Evolutionary conservation across 2,329 filamentous ascomycete species (phyloP), one percentile per base, ranked within the genome.

Genomic region (Whalleya microplaca): DNA sequence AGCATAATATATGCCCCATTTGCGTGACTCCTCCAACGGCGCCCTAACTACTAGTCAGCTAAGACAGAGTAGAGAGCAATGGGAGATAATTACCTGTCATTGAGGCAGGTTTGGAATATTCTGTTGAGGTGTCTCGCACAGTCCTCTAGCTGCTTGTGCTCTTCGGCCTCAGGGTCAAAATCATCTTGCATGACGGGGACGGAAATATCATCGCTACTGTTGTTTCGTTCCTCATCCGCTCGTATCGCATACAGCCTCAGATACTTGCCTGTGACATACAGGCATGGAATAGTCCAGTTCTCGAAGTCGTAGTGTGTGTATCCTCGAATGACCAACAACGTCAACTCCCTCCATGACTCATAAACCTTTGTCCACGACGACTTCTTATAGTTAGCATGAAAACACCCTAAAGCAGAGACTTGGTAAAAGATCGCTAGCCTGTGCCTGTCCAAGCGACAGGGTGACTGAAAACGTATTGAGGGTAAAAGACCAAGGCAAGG

Each of bases 1-100:
- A 63, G 94, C 88, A 73, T 92, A 93, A 78, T 99, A 99, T 46
- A 96, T 90, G 6, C 92, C 96, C 95, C 95, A 99, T 84, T 98
- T 99, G 52, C 95, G 87, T 8, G 94, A 97, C 67, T 96, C 90
- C 69, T 92, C 87, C 44, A 97, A 79, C 14, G 90, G 87, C 58
- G 90, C 90, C 74, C 91, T 94, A 67, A 51, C 53, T 45, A 47
- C 58, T 57, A 58, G 52, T 68, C 41, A 71, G 67, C 47, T 4
- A 48, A 14, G 49, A 40, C 7, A 20, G 10, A 0, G 27, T 53
- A 5, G 40, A 12, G 27, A 20, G 14, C 32, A 50, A 27, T 21
- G 3, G 41, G 8, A 14, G 42, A 46, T 2, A 72, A 81, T 66
- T 80, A 96, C 91, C 92, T 88, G 72, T 99, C 95, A 67, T 87